Percentiles rank a stretch among this genome's conserved stretches.
phyloP scores from a whole-genome alignment of 1,284 basidiomycete species.

The Irpex lacteus region DNA sequence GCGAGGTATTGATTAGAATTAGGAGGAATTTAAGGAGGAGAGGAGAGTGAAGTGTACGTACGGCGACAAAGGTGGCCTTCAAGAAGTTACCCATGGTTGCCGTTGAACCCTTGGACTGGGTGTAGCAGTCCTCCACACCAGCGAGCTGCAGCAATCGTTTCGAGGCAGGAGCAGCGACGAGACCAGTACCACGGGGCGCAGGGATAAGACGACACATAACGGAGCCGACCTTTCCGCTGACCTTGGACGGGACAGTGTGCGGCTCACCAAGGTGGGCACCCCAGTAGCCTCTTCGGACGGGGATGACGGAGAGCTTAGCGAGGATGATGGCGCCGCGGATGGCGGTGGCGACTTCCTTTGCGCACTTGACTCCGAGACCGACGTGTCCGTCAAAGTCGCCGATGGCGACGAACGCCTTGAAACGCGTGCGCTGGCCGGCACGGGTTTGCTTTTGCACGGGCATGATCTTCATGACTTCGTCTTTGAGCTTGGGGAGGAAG shows the following conservation, averaged over 20 bases:
- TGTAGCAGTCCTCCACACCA: slow-evolving; percentile 95
- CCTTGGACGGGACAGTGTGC: slow-evolving; percentile 99
- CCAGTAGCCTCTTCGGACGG: slow-evolving; percentile 99
- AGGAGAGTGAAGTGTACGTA: slow-evolving; percentile 38
- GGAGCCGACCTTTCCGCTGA: slow-evolving; percentile 97
- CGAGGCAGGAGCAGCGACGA: slow-evolving; percentile 97
- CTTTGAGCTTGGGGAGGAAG: slow-evolving; percentile 97
- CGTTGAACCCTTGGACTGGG: slow-evolving; percentile 96
- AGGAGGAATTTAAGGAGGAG: not conserved
- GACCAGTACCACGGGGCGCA: slow-evolving; percentile 98
- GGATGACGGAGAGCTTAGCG: slow-evolving; percentile 93
- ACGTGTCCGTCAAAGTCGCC: slow-evolving; percentile 99
- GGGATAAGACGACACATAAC: slow-evolving; percentile 99
- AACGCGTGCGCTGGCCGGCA: slow-evolving; percentile 98
- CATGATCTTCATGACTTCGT: slow-evolving; percentile 99
- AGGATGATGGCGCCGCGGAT: slow-evolving; percentile 99
- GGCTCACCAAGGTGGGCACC: slow-evolving; percentile 98
- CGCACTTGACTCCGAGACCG: slow-evolving; percentile 99
- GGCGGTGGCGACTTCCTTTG: slow-evolving; percentile 99
- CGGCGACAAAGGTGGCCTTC: slow-evolving; percentile 97
- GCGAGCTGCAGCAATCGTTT: slow-evolving; percentile 98
- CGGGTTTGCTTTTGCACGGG: slow-evolving; percentile 99
- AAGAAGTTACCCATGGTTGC: slow-evolving; percentile 99
- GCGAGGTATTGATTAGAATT: slow-evolving; percentile 3
- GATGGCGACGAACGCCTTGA: slow-evolving; percentile 99